Base-by-base conservation (phyloP, 1,139 yeast species). In the Magnusiomyces paraingens region DNA sequence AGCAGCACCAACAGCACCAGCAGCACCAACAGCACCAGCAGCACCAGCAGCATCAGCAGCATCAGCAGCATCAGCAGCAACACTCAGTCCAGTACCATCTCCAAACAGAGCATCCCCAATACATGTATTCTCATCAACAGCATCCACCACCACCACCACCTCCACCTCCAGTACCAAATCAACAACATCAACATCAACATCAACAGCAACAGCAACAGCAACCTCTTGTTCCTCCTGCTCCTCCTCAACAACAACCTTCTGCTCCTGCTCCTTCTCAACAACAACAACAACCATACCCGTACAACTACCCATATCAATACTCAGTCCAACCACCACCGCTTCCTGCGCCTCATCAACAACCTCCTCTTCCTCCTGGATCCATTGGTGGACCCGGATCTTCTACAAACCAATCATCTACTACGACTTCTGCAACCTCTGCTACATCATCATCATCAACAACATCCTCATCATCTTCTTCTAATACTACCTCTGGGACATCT, bases 401-500 rank as follows among this genome's bases (percentile, higher is more conserved):
- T 11, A 41, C 45, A 14, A 36, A 29, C 14, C 15, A 35, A 14
- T n/a, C 45, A 21, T n/a, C 51, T 18, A n/a, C 51, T 2, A 17
- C 51, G 35, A 10, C 48, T n/a, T 15, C 43, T 18, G 18, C 39
- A 20, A 42, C 21, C 35, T 18, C 47, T n/a, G 18, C 32, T 4
- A 29, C 43, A 3, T 15, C 42, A 11, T 17, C 43, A 20, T 6
- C 50, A 29, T 18, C 52, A 35, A 18, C 32, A 4, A 12, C 40
- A 36, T 36, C 39, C 29, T 50, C 57, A 12, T 17, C 60, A 10
- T 60, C 61, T 49, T 57, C 64, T 8, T 53, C 62, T 22, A 56
- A 61, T 52, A 60, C 64, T 8, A 51, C 32, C 32, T 26, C 32
- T 5, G 32, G 52, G 2, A 56, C 65, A 15, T 60, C 66, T 14